Percentiles rank a stretch among this genome's conserved stretches.
Evolutionary conservation across 2,329 filamentous ascomycete species (phyloP).

Genomic region (Gaeumannomyces sp.): DNA sequence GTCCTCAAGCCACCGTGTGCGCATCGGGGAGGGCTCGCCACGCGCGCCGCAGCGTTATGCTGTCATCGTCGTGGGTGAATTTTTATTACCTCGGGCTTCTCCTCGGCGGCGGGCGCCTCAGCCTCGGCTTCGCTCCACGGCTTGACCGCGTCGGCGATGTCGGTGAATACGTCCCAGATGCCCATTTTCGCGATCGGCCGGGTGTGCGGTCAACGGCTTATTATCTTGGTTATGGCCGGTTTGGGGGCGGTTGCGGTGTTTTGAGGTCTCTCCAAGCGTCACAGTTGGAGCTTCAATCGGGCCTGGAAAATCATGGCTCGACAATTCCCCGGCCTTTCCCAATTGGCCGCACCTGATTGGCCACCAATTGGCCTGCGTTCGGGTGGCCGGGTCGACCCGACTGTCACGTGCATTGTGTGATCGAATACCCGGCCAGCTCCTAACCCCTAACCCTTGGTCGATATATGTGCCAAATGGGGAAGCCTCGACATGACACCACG

Average conservation of each 20-base stretch:
- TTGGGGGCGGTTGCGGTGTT: background rate
- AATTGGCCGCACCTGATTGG: conserved; percentile 23
- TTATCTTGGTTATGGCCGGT: background rate
- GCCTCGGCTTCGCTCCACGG: conserved; percentile 61
- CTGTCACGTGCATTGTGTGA: background rate
- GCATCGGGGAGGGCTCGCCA: background rate
- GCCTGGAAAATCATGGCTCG: conserved; percentile 23
- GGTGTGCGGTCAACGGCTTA: background rate
- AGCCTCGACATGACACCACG: background rate
- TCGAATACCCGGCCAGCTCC: background rate
- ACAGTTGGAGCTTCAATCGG: background rate
- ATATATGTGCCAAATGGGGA: background rate
- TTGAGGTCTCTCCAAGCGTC: conserved; percentile 13
- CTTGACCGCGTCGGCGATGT: conserved; percentile 58
- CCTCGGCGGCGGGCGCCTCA: conserved; percentile 62
- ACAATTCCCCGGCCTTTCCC: conserved; percentile 11
- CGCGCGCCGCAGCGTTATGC: too few species aligned
- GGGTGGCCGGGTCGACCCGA: conserved; percentile 2
- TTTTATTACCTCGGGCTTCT: conserved; percentile 44
- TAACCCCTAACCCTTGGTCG: background rate
- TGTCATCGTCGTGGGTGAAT: background rate
- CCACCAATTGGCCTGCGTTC: background rate
- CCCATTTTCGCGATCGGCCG: conserved; percentile 42
- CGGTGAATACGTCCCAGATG: conserved; percentile 59
- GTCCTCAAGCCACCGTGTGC: background rate